These are phyloP conservation scores for Epichloe hybrida DNA, from an alignment of 2,329 filamentous ascomycete species.

Conservation along the genomic window DNA sequence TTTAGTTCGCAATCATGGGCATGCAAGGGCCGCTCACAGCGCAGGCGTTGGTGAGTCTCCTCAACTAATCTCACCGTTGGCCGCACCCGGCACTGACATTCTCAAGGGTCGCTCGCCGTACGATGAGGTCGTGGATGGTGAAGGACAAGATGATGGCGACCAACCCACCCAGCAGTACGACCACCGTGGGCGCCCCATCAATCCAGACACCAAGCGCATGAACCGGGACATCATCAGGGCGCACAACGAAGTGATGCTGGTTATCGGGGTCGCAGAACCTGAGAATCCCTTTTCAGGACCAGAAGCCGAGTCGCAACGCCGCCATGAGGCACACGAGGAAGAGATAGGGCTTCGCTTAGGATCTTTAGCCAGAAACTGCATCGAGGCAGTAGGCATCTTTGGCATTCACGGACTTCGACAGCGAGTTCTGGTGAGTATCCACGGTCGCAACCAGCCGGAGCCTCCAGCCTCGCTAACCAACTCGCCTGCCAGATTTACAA, in stretches of 20 bases:
- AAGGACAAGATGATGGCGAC: constrained; percentile 28
- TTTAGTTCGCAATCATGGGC: constrained; percentile 26
- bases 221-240: constrained; percentile 45
- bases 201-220: constrained; percentile 38
- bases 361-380: constrained; percentile 19
- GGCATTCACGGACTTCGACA: constrained; percentile 39
- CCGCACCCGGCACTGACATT: constrained; percentile 1
- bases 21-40: constrained; percentile 43
- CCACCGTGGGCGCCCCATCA: constrained; percentile 40
- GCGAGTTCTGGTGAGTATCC: constrained; percentile 34
- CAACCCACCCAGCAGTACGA: constrained; percentile 38
- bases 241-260: constrained; percentile 50
- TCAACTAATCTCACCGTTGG: not conserved
- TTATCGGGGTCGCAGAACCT: constrained; percentile 48
- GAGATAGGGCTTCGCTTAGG: constrained; percentile 27
- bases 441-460: not conserved
- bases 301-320: constrained; percentile 26
- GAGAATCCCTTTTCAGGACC: constrained; percentile 30
- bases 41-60: constrained; percentile 35
- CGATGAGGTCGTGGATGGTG: constrained; percentile 40
- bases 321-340: constrained; percentile 35
- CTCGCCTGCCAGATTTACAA: constrained; percentile 33
- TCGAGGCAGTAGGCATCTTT: constrained; percentile 33
- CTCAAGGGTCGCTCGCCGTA: constrained; percentile 45
- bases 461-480: constrained; percentile 2